These are phyloP conservation scores for Lophium mytilinum DNA, from an alignment of 495 filamentous ascomycete genomes.

Conservation along the genomic window DNA sequence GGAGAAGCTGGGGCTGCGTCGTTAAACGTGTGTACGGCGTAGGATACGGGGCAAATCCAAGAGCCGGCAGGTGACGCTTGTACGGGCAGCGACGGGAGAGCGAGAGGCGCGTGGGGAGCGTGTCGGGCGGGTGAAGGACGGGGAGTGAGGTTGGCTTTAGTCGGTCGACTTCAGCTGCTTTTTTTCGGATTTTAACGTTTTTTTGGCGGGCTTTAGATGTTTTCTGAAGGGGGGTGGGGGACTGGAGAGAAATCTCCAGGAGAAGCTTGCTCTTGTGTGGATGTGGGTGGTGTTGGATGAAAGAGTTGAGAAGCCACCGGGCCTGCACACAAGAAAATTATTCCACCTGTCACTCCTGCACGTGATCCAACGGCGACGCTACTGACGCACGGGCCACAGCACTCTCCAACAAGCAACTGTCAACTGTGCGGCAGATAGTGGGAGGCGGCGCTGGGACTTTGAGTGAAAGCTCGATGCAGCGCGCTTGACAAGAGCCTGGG, in stretches of 20 bases:
- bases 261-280: conserved; percentile 4
- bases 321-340: no score
- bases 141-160: not conserved
- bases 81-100: no score
- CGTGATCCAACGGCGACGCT: no score
- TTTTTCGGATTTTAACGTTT: conserved; percentile 7
- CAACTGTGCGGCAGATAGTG: no score
- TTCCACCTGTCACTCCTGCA: no score
- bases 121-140: not conserved
- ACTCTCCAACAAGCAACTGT: not conserved
- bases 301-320: not conserved
- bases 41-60: not conserved
- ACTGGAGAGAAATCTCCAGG: conserved; percentile 3
- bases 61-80: not conserved
- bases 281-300: conserved; percentile 1
- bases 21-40: not conserved
- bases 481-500: no score
- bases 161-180: not conserved
- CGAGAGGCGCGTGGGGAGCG: not conserved
- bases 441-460: no score
- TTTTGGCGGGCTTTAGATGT: conserved; percentile 3
- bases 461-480: no score
- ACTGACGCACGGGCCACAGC: not conserved
- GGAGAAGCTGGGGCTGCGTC: not conserved
- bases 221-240: conserved; percentile 2